Base-by-base conservation (phyloP, 1,284 basidiomycete genomes). In the Tilletia walkeri region DNA sequence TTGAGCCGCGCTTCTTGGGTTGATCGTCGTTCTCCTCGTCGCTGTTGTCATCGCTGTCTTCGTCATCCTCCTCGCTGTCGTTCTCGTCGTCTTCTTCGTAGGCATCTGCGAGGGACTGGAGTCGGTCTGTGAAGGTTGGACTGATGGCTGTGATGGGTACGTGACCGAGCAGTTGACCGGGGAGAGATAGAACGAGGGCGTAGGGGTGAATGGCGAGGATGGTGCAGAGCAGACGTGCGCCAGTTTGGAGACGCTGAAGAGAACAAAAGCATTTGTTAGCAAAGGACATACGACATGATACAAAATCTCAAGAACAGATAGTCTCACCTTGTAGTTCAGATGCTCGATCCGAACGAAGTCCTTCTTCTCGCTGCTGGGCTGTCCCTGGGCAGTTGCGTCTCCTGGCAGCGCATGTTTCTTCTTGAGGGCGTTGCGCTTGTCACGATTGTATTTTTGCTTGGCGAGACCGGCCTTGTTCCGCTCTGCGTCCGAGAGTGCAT, bases 111-210 rank as follows among this genome's bases (percentile, higher is more conserved):
- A 93, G 83, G 30, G 82, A 78, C 48, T 85, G 84, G 2, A 89
- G 87, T 18, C 88, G 86, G 34, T 86, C 79, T 2, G 95, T 98
- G 73, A 95, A 88, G 76, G 92, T 89, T 16, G 88, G 85, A n/a
- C 94, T 94, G 72, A 99, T 89, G 84, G 95, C 90, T 45, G 95
- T 98, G 78, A 99, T 94, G 10, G 96, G 95, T 36, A 99, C 88
- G 84, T 99, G 95, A 3, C 89, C 96, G 75, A 94, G 89, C 54
- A 99, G 89, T 86, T 99, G 95, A 82, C 95, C 93, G 30, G 96
- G 95, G 30, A 99, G 87, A 6, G 95, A 97, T 34, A 99, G 87
- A 70, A 99, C 89, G 56, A 99, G 88, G 63, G 93, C 92, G 34
- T 99, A 89, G 3, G 95, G 93, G 74, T 94, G 89, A 65, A 99